Conservation (phyloP, 768 basidiomycete species). For the Serpula lacrymans region DNA sequence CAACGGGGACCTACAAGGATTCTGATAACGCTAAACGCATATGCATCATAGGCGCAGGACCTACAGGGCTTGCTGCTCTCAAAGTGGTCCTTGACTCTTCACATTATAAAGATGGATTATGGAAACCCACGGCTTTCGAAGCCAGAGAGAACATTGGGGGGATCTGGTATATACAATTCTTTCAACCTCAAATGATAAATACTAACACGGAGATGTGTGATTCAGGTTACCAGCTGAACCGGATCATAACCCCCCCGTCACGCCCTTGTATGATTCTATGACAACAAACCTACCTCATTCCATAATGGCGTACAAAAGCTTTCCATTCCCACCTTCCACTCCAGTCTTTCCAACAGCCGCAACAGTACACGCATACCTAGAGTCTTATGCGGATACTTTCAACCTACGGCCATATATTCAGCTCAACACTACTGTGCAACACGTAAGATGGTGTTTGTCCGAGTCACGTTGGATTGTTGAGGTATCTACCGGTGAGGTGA, state of each 20-base stretch:
- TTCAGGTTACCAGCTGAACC: constrained; percentile 59
- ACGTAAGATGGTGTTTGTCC: constrained; percentile 42
- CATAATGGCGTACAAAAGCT: constrained; percentile 64
- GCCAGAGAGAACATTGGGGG: constrained; percentile 67
- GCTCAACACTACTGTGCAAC: constrained; percentile 55
- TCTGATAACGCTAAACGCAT: too few species aligned
- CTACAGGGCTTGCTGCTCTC: constrained; percentile 69
- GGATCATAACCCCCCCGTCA: constrained; percentile 49
- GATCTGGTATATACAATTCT: constrained; percentile 51
- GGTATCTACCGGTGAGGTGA: constrained; percentile 32
- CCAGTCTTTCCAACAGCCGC: constrained; percentile 63
- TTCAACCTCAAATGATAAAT: constrained; percentile 2
- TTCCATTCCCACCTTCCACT: constrained; percentile 68
- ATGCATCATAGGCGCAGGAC: constrained; percentile 73
- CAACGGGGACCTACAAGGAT: too few species aligned
- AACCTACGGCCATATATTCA: constrained; percentile 57
- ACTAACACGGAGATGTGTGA: constrained; percentile 39
- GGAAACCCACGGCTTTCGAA: constrained; percentile 66
- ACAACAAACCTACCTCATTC: constrained; percentile 83
- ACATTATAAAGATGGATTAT: constrained; percentile 54
- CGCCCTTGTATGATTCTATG: constrained; percentile 75
- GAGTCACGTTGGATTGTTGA: constrained; percentile 47
- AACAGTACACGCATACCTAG: constrained; percentile 65
- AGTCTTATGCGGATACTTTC: constrained; percentile 61
- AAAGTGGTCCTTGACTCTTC: constrained; percentile 59